Evolutionary conservation across 148 eudicot genomes (phyloP).

Genomic region (Camellia sinensis): DNA sequence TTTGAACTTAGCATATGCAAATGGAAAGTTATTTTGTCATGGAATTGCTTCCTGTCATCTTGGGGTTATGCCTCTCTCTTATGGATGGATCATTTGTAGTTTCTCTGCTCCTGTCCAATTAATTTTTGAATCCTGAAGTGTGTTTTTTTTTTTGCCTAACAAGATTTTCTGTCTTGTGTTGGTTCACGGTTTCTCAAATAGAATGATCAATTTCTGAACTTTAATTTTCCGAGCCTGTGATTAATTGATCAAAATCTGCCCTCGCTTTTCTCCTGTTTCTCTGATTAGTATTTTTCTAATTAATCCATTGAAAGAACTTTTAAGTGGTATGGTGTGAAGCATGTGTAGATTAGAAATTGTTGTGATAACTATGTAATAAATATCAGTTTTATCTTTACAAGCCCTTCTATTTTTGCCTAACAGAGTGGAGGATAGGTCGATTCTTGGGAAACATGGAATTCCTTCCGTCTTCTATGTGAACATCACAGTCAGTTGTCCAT

Average conservation of each 20-base stretch:
- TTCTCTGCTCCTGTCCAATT: not conserved
- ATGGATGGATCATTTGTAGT: not conserved
- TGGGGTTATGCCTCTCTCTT: not conserved
- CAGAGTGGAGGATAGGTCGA: conserved; percentile 61
- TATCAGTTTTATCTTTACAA: not conserved
- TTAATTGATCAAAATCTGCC: not conserved
- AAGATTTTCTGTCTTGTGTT: not conserved
- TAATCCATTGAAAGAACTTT: not conserved
- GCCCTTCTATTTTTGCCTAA: conserved; percentile 1
- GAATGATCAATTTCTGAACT: not conserved
- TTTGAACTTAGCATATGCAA: too few relatives aligned
- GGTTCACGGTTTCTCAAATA: not conserved
- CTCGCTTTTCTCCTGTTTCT: not conserved
- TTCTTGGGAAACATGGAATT: conserved; percentile 98
- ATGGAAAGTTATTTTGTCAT: too few relatives aligned
- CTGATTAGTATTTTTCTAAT: not conserved
- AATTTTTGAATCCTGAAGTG: not conserved
- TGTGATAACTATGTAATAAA: not conserved
- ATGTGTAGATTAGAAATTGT: not conserved
- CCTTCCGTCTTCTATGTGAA: conserved; percentile 83
- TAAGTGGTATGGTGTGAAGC: not conserved
- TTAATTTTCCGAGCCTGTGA: not conserved
- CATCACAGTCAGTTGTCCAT: conserved; percentile 84
- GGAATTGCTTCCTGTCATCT: too few relatives aligned
- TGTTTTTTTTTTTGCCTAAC: not conserved